Evolutionary conservation across 2,329 filamentous ascomycete genomes (phyloP).

Genomic region (Aspergillus intermedius): DNA sequence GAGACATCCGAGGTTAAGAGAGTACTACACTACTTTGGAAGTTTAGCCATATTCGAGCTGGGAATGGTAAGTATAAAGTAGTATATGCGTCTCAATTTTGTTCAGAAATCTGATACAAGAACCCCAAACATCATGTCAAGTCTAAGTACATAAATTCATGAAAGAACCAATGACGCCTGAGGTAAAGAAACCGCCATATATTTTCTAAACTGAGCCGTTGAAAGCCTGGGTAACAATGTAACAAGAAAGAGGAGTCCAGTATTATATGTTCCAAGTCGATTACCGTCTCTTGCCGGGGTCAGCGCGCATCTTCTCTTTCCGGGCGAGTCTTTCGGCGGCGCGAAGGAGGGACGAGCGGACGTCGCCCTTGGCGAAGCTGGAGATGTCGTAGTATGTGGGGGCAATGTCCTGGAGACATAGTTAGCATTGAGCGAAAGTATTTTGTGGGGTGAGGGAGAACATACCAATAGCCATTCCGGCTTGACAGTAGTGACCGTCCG

Average conservation of each 20-base stretch:
- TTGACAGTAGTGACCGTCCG: constrained; percentile 85
- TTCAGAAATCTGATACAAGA: too few species aligned
- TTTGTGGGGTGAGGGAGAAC: constrained; percentile 26
- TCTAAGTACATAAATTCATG: too few species aligned
- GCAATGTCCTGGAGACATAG: constrained; percentile 69
- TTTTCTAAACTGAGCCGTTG: neutral
- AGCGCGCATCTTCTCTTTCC: constrained; percentile 47
- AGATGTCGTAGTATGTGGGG: constrained; percentile 82
- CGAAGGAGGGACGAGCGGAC: constrained; percentile 62
- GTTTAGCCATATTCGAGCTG: too few species aligned
- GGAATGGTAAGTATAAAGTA: too few species aligned
- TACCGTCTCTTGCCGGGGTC: constrained; percentile 19
- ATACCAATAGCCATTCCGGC: constrained; percentile 87
- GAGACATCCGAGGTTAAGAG: too few species aligned
- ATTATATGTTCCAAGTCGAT: neutral
- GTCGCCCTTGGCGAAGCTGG: constrained; percentile 75
- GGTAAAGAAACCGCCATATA: neutral
- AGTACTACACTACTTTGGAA: too few species aligned
- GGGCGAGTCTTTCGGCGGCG: constrained; percentile 48
- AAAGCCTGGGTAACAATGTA: neutral
- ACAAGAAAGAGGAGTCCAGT: too few species aligned
- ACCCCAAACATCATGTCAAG: too few species aligned
- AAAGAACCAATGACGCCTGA: too few species aligned
- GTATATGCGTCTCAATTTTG: too few species aligned
- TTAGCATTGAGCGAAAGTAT: neutral